These are phyloP conservation scores for Diaporthe ilicicola DNA, from an alignment of 2,329 filamentous ascomycete species.

Conservation along the genomic window DNA sequence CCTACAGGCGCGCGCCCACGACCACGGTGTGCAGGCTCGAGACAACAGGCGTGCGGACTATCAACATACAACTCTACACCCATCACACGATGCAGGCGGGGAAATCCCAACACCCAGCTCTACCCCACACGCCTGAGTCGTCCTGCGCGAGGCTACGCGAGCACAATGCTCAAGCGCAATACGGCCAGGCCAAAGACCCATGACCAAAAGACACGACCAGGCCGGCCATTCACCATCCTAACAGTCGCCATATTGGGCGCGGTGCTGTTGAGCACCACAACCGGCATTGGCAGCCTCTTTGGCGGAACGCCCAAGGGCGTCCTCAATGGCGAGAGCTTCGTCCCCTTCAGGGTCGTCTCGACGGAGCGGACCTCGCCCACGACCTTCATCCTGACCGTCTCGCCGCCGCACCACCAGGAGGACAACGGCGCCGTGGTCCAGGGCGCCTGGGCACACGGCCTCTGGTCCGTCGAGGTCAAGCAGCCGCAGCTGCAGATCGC, in stretches of 20 bases:
- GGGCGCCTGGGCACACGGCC: conserved; percentile 66
- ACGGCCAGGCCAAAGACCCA: not conserved
- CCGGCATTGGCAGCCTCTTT: not conserved
- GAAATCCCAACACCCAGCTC: fast-evolving
- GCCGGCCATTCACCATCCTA: not conserved
- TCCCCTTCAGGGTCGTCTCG: conserved; percentile 69
- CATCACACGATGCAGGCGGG: not conserved
- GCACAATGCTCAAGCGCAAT: not conserved
- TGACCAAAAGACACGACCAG: not conserved
- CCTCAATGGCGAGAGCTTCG: conserved; percentile 70
- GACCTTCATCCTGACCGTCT: conserved; percentile 73
- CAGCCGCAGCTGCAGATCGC: conserved; percentile 95
- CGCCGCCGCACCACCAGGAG: conserved; percentile 29
- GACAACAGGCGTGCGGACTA: not conserved
- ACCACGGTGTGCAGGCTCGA: not conserved
- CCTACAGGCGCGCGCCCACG: not conserved
- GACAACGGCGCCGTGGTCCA: conserved; percentile 41
- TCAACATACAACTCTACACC: not conserved
- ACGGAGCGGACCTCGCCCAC: conserved; percentile 72
- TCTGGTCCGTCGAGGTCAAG: conserved; percentile 93
- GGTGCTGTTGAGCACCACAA: not conserved
- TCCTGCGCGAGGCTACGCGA: not conserved
- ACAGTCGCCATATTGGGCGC: not conserved
- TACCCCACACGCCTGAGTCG: fast-evolving
- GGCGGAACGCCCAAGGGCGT: conserved; percentile 15